A percentile compares a stretch with the other conserved stretches of the same genome.
These are phyloP conservation scores for Phytophthora crassamura DNA, from an alignment of 352 stramenopile genomes.

Conservation along the genomic window DNA sequence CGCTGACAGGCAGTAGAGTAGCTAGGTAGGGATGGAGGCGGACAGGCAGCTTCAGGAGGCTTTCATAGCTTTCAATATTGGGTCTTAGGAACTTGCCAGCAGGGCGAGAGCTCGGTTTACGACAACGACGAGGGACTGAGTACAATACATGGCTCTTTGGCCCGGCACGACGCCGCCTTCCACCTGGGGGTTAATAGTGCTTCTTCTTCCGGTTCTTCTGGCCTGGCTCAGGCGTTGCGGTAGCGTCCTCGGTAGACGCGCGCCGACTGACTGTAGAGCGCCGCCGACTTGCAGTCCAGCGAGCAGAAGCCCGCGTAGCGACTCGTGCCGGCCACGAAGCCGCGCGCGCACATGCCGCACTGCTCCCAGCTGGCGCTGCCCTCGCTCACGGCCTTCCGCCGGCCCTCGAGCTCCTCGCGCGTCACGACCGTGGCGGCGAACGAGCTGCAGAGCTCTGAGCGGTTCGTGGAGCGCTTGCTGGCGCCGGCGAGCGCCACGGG, in stretches of 20 bases:
- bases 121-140: conserved; percentile 7
- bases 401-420: conserved; percentile 42
- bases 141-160: conserved; percentile 24
- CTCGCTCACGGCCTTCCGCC: conserved; percentile 66
- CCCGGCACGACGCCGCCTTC: background rate
- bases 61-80: conserved; percentile 28
- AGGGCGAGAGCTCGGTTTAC: conserved; percentile 1
- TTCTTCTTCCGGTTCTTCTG: conserved; percentile 6
- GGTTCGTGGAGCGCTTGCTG: conserved; percentile 55
- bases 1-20: conserved; percentile 19
- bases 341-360: conserved; percentile 68
- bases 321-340: conserved; percentile 61
- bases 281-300: conserved; percentile 80
- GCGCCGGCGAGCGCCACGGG: conserved; percentile 74
- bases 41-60: background rate
- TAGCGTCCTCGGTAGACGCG: conserved; percentile 43
- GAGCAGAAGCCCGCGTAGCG: conserved; percentile 71
- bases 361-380: conserved; percentile 45
- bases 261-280: conserved; percentile 52
- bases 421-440: conserved; percentile 60
- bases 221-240: conserved; percentile 26
- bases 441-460: conserved; percentile 68
- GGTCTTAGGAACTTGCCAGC: conserved; percentile 5
- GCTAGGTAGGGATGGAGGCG: background rate
- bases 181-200: conserved; percentile 28